A percentile compares a stretch with the other conserved stretches of the same genome.
Conservation (phyloP, 2,329 filamentous ascomycete species). For the Ceratocystis variospora region DNA sequence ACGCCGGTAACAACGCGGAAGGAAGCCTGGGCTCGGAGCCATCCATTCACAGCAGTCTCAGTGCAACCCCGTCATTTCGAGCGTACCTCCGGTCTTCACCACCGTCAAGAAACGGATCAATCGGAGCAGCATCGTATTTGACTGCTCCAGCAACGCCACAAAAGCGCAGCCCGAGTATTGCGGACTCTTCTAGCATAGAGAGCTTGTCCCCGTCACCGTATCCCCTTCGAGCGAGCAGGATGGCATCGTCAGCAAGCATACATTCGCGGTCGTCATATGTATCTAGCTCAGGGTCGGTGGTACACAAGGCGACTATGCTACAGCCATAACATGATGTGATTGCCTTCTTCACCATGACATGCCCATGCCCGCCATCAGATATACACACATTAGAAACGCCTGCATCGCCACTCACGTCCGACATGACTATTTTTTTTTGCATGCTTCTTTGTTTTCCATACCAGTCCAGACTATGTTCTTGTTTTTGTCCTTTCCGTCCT, state of each 20-base stretch:
- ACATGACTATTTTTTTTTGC: neutral
- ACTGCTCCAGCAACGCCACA: slow-evolving; percentile 5
- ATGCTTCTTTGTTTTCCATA: neutral
- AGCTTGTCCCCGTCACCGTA: slow-evolving; percentile 2
- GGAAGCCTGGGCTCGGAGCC: neutral
- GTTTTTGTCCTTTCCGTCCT: neutral
- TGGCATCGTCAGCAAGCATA: slow-evolving; percentile 4
- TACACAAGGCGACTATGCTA: slow-evolving; percentile 5
- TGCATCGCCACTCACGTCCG: neutral
- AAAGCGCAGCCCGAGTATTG: neutral
- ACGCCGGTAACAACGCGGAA: slow-evolving; percentile 5
- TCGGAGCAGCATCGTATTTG: slow-evolving; percentile 1
- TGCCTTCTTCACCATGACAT: neutral
- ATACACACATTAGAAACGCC: neutral
- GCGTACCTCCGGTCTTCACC: neutral
- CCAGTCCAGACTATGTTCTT: neutral
- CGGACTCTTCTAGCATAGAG: slow-evolving; percentile 7
- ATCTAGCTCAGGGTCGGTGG: slow-evolving; percentile 8
- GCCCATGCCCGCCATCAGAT: neutral
- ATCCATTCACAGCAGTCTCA: slow-evolving; percentile 9
- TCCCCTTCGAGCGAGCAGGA: neutral
- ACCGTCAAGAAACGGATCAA: neutral
- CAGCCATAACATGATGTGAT: neutral
- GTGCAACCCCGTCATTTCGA: neutral
- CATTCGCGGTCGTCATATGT: slow-evolving; percentile 10